Conservation (phyloP, 2,329 filamentous ascomycete genomes). For the Trichoderma breve region DNA sequence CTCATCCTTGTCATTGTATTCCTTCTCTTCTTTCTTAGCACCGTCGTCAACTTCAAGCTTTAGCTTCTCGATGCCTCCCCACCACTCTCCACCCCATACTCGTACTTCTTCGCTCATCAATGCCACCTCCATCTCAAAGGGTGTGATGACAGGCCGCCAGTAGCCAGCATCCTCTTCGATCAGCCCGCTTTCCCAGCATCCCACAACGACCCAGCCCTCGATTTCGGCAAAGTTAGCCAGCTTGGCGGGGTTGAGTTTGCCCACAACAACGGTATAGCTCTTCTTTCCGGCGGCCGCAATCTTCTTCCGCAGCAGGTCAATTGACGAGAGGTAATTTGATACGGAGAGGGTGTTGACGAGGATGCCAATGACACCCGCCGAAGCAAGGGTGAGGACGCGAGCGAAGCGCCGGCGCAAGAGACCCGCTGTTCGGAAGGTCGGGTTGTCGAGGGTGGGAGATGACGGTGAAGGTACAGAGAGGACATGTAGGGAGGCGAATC, state of each 20-base stretch:
- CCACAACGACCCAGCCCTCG: constrained; percentile 94
- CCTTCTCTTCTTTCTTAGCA: constrained; percentile 17
- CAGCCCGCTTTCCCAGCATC: constrained; percentile 95
- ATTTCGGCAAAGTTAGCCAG: constrained; percentile 95
- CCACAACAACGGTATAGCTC: constrained; percentile 92
- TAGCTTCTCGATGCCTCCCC: constrained; percentile 76
- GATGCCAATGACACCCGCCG: constrained; percentile 84
- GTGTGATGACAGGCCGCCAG: constrained; percentile 88
- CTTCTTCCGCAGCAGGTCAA: constrained; percentile 67
- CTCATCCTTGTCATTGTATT: constrained; percentile 22
- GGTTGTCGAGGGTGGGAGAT: constrained; percentile 49
- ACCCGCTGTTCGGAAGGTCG: constrained; percentile 46
- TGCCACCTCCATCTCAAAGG: constrained; percentile 83
- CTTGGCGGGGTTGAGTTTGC: constrained; percentile 93
- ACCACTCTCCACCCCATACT: constrained; percentile 86
- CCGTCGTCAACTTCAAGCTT: constrained; percentile 38
- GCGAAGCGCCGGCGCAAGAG: constrained; percentile 83
- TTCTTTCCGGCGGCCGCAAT: constrained; percentile 87
- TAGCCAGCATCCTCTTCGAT: constrained; percentile 81
- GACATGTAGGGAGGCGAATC: constrained; percentile 75
- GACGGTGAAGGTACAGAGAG: constrained; percentile 62
- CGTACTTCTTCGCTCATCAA: constrained; percentile 72
- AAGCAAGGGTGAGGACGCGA: constrained; percentile 74
- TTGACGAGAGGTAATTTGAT: constrained; percentile 80
- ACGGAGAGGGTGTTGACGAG: constrained; percentile 94